Percentiles rank a stretch among this genome's conserved stretches.
phyloP scores from a whole-genome alignment of 805 yeast species.

The Komagataella mondaviorum region DNA sequence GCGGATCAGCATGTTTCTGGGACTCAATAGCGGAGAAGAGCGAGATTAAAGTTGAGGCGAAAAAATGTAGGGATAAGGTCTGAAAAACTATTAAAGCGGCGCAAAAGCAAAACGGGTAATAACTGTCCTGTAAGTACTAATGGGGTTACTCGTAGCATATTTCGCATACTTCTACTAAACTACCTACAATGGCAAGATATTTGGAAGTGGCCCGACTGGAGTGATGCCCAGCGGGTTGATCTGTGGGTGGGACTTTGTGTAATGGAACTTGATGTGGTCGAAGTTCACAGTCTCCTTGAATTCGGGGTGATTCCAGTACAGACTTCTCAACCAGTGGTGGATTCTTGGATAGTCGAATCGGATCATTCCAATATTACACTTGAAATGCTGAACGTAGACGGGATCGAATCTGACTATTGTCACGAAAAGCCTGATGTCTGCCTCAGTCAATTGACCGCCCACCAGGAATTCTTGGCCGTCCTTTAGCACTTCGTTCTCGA shows the following conservation, averaged over 20 bases:
- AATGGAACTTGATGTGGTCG: slow-evolving; percentile 84
- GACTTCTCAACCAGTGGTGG: slow-evolving; percentile 66
- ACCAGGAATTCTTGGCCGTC: slow-evolving; percentile 27
- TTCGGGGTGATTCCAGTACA: slow-evolving; percentile 70
- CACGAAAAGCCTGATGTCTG: slow-evolving; percentile 77
- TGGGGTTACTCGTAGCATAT: too few species aligned
- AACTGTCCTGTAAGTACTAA: background rate
- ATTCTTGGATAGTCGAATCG: slow-evolving; percentile 67
- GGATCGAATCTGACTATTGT: slow-evolving; percentile 88
- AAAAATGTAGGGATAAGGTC: background rate
- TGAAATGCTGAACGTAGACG: slow-evolving; percentile 90
- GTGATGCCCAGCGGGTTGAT: slow-evolving; percentile 79
- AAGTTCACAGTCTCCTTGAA: slow-evolving; percentile 74
- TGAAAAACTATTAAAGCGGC: slow-evolving; percentile 1
- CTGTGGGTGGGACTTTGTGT: slow-evolving; percentile 70
- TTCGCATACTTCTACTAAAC: background rate
- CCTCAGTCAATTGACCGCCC: slow-evolving; percentile 70
- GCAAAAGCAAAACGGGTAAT: background rate
- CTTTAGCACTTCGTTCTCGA: slow-evolving; percentile 41
- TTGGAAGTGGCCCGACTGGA: slow-evolving; percentile 79
- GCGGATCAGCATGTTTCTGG: background rate
- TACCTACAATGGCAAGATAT: slow-evolving; percentile 33
- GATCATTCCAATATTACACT: slow-evolving; percentile 76
- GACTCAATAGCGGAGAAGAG: background rate
- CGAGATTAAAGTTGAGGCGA: background rate